Evolutionary conservation across 2,329 filamentous ascomycete species (phyloP), one percentile per base, ranked within the genome.

Genomic region (Polytolypa hystricis): DNA sequence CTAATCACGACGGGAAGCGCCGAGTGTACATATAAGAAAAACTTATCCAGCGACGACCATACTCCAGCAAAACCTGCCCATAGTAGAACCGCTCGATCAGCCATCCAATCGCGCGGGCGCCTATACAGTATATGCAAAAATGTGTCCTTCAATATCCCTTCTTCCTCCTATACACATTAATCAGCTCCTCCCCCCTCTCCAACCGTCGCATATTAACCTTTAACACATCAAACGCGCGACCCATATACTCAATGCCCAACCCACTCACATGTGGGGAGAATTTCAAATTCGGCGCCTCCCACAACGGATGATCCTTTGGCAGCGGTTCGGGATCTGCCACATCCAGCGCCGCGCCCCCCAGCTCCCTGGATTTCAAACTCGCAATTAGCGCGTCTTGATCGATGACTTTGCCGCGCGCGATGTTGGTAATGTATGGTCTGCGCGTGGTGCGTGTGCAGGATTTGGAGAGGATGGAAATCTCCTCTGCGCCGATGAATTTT

Each of bases 311-410:
- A 4, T 79, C 73, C 2, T 66, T 58, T 0, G 81, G 81, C 43
- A 89, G 54, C 0, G 84, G 84, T 55, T 89, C 84, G 0, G 83
- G 83, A 42, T 87, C 81, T 2, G 82, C 81, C 1, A 89, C 83
- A 52, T 87, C 83, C 27, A 89, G 58, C 1, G 81, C 81, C 0
- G 83, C 84, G 19, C 83, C 83, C 3, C 65, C 57, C 19, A 83
- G 51, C 2, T 67, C 64, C 0, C 68, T 69, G 0, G 43, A 46
- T 27, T 73, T 59, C 8, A 87, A 59, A 0, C 80, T 78, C 1
- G 64, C 62, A 12, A 84, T 69, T 34, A 89, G 53, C 2, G 74
- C 79, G 2, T 69, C 58, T 44, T 77, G 73, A 35, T 79, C 66
- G 10, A 83, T 56, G 28, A 81, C 71, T 21, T 63, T 62, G 0